Base-by-base conservation (phyloP, 2,329 filamentous ascomycete species). In the Chlorencoelia australis region DNA sequence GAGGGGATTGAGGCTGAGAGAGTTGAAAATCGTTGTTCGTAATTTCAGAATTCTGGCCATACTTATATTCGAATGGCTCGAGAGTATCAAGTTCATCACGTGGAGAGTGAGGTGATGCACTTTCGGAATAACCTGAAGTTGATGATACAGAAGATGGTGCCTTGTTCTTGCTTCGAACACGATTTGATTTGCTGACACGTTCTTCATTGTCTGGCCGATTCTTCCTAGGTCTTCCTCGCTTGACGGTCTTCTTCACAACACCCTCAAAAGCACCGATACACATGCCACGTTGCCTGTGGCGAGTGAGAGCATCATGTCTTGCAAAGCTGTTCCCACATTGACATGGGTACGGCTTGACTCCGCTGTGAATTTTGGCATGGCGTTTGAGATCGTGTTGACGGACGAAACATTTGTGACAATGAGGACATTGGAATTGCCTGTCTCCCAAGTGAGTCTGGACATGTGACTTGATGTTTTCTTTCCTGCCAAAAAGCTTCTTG, bases 381-480 rank as follows among this genome's bases (percentile, higher is more conserved):
- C 91, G 79, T 68, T 96, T 98, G 43, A 96, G 76, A 59, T 98
- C 91, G 58, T 98, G 91, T 52, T 94, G 88, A 24, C 91, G 81
- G 27, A 96, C 91, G 58, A 98, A 98, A 63, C 87, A 89, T 64
- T 96, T 96, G 35, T 82, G 72, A 65, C 91, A 98, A 37, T 83
- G 80, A 30, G 89, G 87, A 62, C 91, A 98, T 59, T 85, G 81
- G 64, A 86, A 98, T 58, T 95, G 91, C 31, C 91, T 75, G 59
- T 98, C 91, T 52, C 93, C 91, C 46, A 98, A 79, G 61, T 98
- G 91, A 3, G 91, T 98, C 62, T 98, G 91, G 10, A 98, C 85
- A 59, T 98, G 91, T 1, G 88, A 94, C 59, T 94, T 94, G 67
- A 96, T 95, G 63, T 98, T 96, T 60, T 98, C 91, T 59, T 95